phyloP scores from a whole-genome alignment of 768 basidiomycete species.

The Hygrophorus russula region DNA sequence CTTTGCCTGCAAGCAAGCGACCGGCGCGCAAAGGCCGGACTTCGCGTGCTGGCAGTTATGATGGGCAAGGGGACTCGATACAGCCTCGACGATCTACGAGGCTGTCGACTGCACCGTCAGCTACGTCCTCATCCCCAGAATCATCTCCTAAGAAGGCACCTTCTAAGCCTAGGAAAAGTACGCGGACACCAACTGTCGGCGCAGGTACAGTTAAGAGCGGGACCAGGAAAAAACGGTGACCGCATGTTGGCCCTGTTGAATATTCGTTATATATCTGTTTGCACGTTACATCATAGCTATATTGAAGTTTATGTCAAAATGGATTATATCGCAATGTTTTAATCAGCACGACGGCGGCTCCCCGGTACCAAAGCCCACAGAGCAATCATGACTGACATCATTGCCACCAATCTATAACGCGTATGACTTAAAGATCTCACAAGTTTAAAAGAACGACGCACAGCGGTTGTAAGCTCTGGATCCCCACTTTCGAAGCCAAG shows the following conservation, averaged over 20 bases:
- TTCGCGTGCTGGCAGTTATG: background rate
- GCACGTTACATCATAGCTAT: background rate
- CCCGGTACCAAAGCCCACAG: conserved; percentile 44
- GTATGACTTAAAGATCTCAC: background rate
- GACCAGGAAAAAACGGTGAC: conserved; percentile 1
- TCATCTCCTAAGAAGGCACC: background rate
- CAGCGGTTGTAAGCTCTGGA: conserved; percentile 52
- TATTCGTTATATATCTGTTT: background rate
- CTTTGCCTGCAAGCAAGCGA: background rate
- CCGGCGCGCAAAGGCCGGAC: background rate
- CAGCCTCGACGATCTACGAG: conserved; percentile 6
- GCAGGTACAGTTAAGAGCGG: background rate
- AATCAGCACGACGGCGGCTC: conserved; percentile 1
- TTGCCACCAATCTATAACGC: conserved; percentile 35
- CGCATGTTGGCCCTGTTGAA: background rate
- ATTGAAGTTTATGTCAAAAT: background rate
- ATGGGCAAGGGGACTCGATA: background rate
- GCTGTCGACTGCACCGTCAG: conserved; percentile 1
- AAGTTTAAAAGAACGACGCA: conserved; percentile 20
- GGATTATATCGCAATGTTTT: background rate
- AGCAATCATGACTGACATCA: conserved; percentile 50
- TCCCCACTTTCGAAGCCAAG: conserved; percentile 51
- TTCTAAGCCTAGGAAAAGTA: conserved; percentile 1
- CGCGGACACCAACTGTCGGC: background rate
- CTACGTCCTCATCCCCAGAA: conserved; percentile 4